These are phyloP conservation scores for Vaccinium myrtillus DNA, from an alignment of 148 eudicot genomes.

Conservation along the genomic window DNA sequence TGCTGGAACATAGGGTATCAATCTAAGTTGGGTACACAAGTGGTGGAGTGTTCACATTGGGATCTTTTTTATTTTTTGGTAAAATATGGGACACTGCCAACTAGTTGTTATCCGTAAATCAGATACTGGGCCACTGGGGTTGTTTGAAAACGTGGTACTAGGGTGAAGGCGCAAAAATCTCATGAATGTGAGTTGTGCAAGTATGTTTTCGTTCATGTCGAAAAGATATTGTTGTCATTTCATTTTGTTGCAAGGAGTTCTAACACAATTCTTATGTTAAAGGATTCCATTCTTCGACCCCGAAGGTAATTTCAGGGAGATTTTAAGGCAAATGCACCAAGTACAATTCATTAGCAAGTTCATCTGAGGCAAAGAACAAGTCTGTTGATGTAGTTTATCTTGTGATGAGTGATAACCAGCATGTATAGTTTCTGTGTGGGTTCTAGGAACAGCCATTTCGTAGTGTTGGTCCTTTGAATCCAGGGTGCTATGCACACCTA, in stretches of 20 bases:
- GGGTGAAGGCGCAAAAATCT: background rate
- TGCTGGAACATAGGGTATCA: background rate
- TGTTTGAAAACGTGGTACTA: background rate
- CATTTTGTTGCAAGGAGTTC: background rate
- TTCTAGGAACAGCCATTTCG: background rate
- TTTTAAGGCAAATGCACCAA: background rate
- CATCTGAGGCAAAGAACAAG: background rate
- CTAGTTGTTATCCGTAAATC: background rate
- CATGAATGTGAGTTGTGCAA: background rate
- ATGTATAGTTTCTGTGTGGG: background rate
- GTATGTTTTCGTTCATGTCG: background rate
- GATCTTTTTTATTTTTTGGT: background rate
- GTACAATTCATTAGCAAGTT: background rate
- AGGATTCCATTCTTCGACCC: background rate
- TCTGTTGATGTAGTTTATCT: background rate
- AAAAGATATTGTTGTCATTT: background rate
- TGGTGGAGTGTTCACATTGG: background rate
- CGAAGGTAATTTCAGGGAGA: background rate
- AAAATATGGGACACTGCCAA: background rate
- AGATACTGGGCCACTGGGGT: background rate
- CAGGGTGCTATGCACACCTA: background rate
- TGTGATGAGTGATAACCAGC: constrained; percentile 1
- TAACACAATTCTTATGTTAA: background rate
- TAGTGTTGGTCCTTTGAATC: constrained; percentile 3
- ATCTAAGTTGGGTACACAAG: background rate